Conservation (phyloP, 2,329 filamentous ascomycete species). For the Colletotrichum tropicale region DNA sequence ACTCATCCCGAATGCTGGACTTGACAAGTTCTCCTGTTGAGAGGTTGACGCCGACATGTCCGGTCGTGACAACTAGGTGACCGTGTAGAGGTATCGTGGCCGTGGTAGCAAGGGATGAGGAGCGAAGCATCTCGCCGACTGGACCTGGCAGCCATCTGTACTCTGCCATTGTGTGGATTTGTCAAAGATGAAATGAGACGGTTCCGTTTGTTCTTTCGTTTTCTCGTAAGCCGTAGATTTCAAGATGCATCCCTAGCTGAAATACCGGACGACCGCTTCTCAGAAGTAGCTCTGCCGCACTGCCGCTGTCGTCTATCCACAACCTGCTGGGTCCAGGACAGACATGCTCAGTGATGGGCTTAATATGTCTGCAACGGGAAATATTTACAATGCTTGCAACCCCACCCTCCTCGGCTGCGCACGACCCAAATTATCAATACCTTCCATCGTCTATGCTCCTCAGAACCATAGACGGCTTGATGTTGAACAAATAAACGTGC, state of each 20-base stretch:
- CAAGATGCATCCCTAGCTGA: neutral
- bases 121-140: neutral
- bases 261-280: neutral
- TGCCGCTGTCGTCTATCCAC: neutral
- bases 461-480: neutral
- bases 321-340: neutral
- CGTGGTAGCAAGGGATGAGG: slow-evolving; percentile 16
- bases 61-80: slow-evolving; percentile 13
- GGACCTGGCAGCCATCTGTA: neutral
- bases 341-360: neutral
- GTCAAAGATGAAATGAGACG: neutral
- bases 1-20: slow-evolving; percentile 12
- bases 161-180: neutral
- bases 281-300: neutral
- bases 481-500: neutral
- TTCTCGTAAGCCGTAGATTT: neutral
- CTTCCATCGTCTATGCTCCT: neutral
- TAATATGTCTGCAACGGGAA: neutral
- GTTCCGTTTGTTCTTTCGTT: neutral
- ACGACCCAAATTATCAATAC: neutral
- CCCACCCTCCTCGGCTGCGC: neutral
- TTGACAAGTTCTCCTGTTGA: slow-evolving; percentile 20
- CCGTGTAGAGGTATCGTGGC: slow-evolving; percentile 10
- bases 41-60: slow-evolving; percentile 21
- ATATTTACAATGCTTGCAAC: neutral